Evolutionary conservation across 495 filamentous ascomycete genomes (phyloP).

Genomic region (Hypoxylon rickii): DNA sequence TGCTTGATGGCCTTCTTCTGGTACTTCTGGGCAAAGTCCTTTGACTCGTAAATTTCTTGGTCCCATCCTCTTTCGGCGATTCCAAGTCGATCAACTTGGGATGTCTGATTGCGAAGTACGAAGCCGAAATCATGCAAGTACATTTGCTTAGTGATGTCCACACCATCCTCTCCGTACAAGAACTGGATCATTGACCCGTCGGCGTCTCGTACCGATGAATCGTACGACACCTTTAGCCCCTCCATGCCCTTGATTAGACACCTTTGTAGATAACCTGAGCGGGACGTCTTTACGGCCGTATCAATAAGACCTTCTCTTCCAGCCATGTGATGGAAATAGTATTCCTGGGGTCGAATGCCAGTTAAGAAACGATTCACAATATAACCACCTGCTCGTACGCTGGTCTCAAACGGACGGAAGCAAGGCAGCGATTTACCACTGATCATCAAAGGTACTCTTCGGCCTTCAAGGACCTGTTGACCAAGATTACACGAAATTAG

Average conservation of each 20-base stretch:
- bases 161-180: constrained; percentile 93
- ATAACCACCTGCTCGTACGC: constrained; percentile 90
- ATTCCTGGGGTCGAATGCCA: constrained; percentile 95
- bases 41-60: constrained; percentile 54
- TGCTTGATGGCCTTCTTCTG: constrained; percentile 80
- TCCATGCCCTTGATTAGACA: constrained; percentile 99
- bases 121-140: constrained; percentile 92
- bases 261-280: constrained; percentile 95
- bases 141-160: constrained; percentile 93
- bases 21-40: constrained; percentile 69
- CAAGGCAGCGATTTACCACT: constrained; percentile 96
- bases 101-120: constrained; percentile 73
- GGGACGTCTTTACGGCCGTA: constrained; percentile 97
- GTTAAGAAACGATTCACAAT: constrained; percentile 97
- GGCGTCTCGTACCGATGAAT: constrained; percentile 89
- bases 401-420: constrained; percentile 89
- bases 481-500: constrained; percentile 97
- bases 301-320: constrained; percentile 98
- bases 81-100: constrained; percentile 48
- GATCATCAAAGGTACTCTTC: constrained; percentile 95
- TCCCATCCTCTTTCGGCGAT: constrained; percentile 44
- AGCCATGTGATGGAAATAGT: constrained; percentile 99
- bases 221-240: constrained; percentile 87
- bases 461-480: constrained; percentile 94
- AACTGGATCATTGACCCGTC: constrained; percentile 95